Evolutionary conservation across 179 eudicot genomes (phyloP).

Genomic region (Carnegiea gigantea): DNA sequence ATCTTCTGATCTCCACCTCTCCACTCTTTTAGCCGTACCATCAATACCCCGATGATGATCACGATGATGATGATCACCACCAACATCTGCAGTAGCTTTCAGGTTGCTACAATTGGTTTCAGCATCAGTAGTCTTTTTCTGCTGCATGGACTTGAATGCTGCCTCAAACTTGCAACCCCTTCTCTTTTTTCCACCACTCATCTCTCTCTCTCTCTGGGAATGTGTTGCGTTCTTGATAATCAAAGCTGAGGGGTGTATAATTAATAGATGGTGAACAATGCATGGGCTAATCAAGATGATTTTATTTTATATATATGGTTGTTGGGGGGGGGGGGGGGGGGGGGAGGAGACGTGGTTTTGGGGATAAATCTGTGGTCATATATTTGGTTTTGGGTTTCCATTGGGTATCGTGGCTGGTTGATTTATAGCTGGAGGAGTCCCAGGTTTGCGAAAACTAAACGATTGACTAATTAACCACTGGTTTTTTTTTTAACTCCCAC

Average conservation of each 20-base stretch:
- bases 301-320: no score
- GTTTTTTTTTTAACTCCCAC: background rate
- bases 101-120: no score
- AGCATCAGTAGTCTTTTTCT: background rate
- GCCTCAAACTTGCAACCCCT: conserved; percentile 23
- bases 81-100: no score
- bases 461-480: background rate
- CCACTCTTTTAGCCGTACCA: background rate
- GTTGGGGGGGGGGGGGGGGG: background rate
- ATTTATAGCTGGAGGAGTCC: background rate
- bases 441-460: background rate
- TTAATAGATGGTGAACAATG: no score
- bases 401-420: no score
- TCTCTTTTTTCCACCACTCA: conserved; percentile 12
- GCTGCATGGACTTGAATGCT: conserved; percentile 19
- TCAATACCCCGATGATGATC: background rate
- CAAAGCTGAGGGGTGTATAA: no score
- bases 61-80: conserved; percentile 1
- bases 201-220: background rate
- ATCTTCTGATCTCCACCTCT: background rate
- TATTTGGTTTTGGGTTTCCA: background rate
- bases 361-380: conserved; percentile 7
- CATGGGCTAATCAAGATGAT: no score
- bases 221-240: no score
- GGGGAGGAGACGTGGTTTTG: conserved; percentile 2